A percentile compares a stretch with the other conserved stretches of the same genome.
Conservation (phyloP, 2,329 filamentous ascomycete genomes). For the Ceratocystis destructans region DNA sequence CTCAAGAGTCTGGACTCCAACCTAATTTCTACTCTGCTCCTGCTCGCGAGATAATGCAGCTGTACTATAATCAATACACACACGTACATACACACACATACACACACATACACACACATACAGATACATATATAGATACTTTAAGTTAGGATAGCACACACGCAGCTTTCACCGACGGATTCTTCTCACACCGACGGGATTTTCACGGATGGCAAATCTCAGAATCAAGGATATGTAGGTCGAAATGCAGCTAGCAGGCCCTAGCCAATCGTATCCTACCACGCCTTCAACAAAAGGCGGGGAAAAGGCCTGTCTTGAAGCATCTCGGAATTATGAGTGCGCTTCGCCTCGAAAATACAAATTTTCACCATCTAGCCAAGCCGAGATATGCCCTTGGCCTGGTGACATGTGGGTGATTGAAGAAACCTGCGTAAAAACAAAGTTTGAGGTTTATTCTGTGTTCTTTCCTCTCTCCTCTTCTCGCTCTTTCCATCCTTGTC, state of each 20-base stretch:
- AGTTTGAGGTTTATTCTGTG: background rate
- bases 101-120: background rate
- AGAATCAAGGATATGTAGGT: background rate
- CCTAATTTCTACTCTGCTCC: background rate
- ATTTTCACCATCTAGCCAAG: background rate
- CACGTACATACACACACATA: background rate
- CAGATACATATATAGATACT: background rate
- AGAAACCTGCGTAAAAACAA: background rate
- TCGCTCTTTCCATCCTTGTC: background rate
- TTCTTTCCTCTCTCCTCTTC: background rate
- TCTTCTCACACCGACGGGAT: background rate
- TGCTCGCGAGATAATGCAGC: background rate
- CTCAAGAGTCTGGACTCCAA: background rate
- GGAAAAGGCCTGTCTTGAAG: background rate
- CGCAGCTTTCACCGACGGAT: background rate
- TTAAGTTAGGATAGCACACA: background rate
- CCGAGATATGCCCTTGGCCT: background rate
- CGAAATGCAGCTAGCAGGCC: background rate
- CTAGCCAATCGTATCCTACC: background rate
- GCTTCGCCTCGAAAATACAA: background rate
- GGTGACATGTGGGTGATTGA: background rate
- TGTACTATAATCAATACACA: background rate
- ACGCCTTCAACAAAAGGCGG: background rate
- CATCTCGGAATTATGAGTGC: background rate
- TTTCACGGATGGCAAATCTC: conserved; percentile 4